phyloP scores from a whole-genome alignment of 2,329 filamentous ascomycete species.

The Sporothrix brasiliensis region DNA sequence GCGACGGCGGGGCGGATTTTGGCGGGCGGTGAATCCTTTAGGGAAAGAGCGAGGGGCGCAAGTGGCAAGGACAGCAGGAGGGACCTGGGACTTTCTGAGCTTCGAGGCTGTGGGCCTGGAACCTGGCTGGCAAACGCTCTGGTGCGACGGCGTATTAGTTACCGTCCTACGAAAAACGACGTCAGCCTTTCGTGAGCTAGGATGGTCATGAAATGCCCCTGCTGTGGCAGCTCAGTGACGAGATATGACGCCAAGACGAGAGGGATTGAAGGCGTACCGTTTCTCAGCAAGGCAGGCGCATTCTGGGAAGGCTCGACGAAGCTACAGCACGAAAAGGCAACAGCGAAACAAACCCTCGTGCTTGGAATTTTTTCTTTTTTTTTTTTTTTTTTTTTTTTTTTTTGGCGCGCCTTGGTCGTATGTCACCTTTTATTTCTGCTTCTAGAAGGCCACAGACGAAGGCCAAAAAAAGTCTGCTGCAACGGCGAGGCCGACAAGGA shows the following conservation, averaged over 20 bases:
- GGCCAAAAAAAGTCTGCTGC: slow-evolving; percentile 27
- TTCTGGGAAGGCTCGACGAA: slow-evolving; percentile 16
- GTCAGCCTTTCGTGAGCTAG: not conserved
- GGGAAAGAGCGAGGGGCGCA: slow-evolving; percentile 19
- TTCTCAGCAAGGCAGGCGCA: not conserved
- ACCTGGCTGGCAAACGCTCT: not conserved
- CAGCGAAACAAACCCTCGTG: not conserved
- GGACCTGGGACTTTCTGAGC: not conserved
- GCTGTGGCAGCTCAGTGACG: not conserved
- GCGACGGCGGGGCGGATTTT: slow-evolving; percentile 25
- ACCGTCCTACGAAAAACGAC: not conserved
- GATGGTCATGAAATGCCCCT: not conserved
- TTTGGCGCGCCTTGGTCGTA: not conserved
- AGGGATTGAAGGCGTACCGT: not conserved
- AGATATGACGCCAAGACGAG: slow-evolving; percentile 10
- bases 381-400: not conserved
- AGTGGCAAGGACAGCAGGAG: not conserved
- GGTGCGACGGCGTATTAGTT: slow-evolving; percentile 11
- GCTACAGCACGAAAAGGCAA: slow-evolving; percentile 9
- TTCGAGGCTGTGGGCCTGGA: not conserved
- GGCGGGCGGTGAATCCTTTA: slow-evolving; percentile 26
- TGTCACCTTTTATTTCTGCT: not conserved
- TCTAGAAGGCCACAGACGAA: not conserved
- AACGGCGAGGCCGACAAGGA: slow-evolving; percentile 29
- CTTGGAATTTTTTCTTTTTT: not conserved